phyloP scores from a whole-genome alignment of 2,329 filamentous ascomycete species.

The Fusarium clavum region DNA sequence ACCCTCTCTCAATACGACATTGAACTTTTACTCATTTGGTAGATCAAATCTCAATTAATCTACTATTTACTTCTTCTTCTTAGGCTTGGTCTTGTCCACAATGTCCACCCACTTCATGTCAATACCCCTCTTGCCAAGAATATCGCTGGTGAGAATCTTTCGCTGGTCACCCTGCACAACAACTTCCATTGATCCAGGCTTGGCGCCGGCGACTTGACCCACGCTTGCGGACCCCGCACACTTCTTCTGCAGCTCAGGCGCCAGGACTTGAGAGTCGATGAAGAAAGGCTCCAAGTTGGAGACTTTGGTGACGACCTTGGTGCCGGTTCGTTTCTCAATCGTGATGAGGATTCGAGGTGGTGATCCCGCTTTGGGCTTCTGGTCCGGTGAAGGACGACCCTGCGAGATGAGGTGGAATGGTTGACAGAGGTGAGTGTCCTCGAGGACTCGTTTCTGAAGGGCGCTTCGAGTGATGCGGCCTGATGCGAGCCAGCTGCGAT shows the following conservation, averaged over 20 bases:
- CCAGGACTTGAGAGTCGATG: conserved; percentile 37
- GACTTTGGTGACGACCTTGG: conserved; percentile 42
- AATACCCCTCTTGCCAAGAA: conserved; percentile 29
- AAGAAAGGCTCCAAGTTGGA: conserved; percentile 41
- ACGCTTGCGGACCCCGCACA: conserved; percentile 41
- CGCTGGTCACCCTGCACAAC: conserved; percentile 41
- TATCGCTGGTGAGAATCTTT: conserved; percentile 30
- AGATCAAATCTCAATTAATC: not conserved
- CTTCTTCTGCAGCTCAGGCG: conserved; percentile 41
- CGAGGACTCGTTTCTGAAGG: conserved; percentile 36
- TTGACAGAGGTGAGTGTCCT: conserved; percentile 37
- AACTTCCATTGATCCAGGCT: conserved; percentile 38
- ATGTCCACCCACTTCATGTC: conserved; percentile 41
- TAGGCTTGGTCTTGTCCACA: conserved; percentile 38
- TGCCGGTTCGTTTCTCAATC: conserved; percentile 41
- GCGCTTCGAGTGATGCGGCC: conserved; percentile 36
- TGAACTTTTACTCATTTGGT: not conserved
- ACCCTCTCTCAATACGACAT: not conserved
- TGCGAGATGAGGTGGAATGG: conserved; percentile 37
- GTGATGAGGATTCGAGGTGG: conserved; percentile 37
- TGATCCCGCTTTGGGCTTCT: conserved; percentile 37
- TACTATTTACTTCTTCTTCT: conserved; percentile 32
- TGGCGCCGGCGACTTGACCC: conserved; percentile 38
- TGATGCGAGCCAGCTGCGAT: conserved; percentile 28
- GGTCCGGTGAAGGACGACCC: conserved; percentile 12